Evolutionary conservation across 2,329 filamentous ascomycete species (phyloP).

Genomic region (Xylaria sp.): DNA sequence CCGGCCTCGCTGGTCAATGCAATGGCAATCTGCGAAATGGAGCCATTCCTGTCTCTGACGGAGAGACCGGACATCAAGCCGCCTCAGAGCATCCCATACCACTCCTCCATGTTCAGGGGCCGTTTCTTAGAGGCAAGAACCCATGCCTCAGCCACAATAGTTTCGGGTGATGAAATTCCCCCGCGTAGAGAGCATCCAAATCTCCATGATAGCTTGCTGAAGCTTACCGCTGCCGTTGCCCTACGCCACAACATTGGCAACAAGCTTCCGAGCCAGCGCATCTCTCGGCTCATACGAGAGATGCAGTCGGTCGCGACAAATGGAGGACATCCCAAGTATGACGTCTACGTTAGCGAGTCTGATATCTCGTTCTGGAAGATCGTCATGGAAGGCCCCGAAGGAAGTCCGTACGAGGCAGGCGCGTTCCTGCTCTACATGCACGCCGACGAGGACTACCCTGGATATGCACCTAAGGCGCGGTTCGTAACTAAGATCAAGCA

Average conservation of each 20-base stretch:
- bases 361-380: slow-evolving; percentile 46
- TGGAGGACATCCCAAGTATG: slow-evolving; percentile 14
- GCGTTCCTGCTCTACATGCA: slow-evolving; percentile 77
- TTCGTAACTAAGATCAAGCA: slow-evolving; percentile 81
- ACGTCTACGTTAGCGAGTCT: slow-evolving; percentile 42
- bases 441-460: slow-evolving; percentile 76
- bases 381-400: slow-evolving; percentile 37
- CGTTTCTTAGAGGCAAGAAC: not conserved
- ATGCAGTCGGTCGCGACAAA: not conserved
- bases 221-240: not conserved
- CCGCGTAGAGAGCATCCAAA: not conserved
- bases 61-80: not conserved
- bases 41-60: not conserved
- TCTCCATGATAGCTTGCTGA: not conserved
- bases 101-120: not conserved
- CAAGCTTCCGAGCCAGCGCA: not conserved
- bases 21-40: not conserved
- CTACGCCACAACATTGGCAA: not conserved
- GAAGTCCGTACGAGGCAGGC: slow-evolving; percentile 52
- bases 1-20: not conserved
- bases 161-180: not conserved
- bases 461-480: slow-evolving; percentile 76
- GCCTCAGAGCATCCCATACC: not conserved
- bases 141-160: not conserved
- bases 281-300: not conserved